phyloP scores from a whole-genome alignment of 1,284 basidiomycete species.

The Exobasidium cylindrosporum region DNA sequence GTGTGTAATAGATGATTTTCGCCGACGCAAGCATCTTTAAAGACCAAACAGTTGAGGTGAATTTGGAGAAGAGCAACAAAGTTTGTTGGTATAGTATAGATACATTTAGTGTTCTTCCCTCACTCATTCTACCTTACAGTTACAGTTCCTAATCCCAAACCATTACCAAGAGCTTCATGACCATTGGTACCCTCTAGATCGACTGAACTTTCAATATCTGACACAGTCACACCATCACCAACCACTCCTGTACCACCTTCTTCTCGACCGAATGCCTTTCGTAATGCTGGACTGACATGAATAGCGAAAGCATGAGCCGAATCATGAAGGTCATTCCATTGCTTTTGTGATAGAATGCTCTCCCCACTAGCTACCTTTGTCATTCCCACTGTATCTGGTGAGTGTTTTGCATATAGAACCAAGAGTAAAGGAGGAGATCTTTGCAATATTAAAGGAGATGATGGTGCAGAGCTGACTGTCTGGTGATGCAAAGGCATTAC shows the following conservation, averaged over 20 bases:
- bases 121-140: too few species aligned
- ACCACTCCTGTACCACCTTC: not conserved
- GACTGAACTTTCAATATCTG: not conserved
- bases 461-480: not conserved
- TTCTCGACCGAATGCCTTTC: conserved; percentile 7
- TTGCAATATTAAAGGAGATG: not conserved
- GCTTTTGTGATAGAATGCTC: conserved; percentile 2
- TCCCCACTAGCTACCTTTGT: not conserved
- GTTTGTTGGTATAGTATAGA: too few species aligned
- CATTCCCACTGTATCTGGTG: not conserved
- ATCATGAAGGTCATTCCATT: conserved; percentile 10
- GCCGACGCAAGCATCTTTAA: too few species aligned
- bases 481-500: not conserved
- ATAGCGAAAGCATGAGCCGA: not conserved
- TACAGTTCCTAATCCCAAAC: too few species aligned
- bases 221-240: not conserved
- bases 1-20: too few species aligned
- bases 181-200: not conserved
- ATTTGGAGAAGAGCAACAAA: too few species aligned
- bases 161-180: not conserved
- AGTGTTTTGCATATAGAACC: not conserved
- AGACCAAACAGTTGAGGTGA: too few species aligned
- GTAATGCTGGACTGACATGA: conserved; percentile 1
- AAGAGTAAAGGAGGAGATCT: not conserved
- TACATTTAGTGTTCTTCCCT: too few species aligned